Evolutionary conservation across 441 rosid genomes (phyloP).

Genomic region (Aquilaria agallochum): DNA sequence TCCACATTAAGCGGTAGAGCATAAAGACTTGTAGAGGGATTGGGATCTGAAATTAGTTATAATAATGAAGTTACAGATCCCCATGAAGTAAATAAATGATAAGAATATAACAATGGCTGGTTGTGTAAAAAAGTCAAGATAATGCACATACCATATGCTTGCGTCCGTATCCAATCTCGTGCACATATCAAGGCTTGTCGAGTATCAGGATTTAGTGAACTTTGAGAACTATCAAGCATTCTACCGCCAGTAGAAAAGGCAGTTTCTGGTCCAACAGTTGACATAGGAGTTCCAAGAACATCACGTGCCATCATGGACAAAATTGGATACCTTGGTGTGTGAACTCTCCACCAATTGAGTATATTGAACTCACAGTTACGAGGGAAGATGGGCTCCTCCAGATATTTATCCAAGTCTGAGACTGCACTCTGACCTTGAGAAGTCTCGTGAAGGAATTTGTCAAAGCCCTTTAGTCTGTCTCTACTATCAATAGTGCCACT

Average conservation of each 20-base stretch:
- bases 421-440: slow-evolving; percentile 56
- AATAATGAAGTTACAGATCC: background rate
- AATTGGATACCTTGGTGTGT: slow-evolving; percentile 90
- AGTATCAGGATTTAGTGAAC: slow-evolving; percentile 58
- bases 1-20: slow-evolving; percentile 34
- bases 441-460: slow-evolving; percentile 85
- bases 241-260: slow-evolving; percentile 52
- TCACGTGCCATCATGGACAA: slow-evolving; percentile 96
- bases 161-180: slow-evolving; percentile 71
- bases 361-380: slow-evolving; percentile 83
- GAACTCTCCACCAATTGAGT: slow-evolving; percentile 96
- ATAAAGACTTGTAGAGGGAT: slow-evolving; percentile 37
- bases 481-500: slow-evolving; percentile 51
- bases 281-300: slow-evolving; percentile 81
- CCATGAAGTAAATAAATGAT: slow-evolving; percentile 6
- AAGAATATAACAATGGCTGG: slow-evolving; percentile 1
- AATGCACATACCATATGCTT: slow-evolving; percentile 47
- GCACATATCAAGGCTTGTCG: slow-evolving; percentile 84
- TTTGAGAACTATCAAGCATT: slow-evolving; percentile 48
- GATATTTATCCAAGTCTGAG: slow-evolving; percentile 83
- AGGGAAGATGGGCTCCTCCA: slow-evolving; percentile 90
- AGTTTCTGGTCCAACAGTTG: slow-evolving; percentile 51
- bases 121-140: slow-evolving; percentile 5
- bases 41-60: slow-evolving; percentile 32
- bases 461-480: slow-evolving; percentile 89